Evolutionary conservation across 345 rosid species (phyloP), one percentile per base, ranked within the genome.

Genomic region (Eucalyptus urophylla): DNA sequence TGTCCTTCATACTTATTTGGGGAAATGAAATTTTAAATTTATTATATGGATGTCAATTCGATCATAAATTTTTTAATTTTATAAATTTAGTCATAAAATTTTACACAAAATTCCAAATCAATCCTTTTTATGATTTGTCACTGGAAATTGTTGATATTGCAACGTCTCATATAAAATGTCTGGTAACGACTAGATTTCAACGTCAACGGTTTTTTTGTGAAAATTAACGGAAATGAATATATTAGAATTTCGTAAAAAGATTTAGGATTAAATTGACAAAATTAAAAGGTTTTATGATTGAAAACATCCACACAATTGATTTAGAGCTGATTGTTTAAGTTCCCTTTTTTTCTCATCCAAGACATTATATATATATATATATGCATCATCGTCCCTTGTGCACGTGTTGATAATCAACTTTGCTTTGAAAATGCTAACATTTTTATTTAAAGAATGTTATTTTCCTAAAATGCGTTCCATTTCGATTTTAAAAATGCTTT

Each of bases 151-250:
- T 53, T 69, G 4, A 69, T 11, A 8, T 69, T 5, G 24, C 2
- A 3, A 4, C 5, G 7, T 19, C 14, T 72, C 45, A 5, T 1
- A 12, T 19, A 9, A 19, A 6, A 33, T 5, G 24, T 5, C 5
- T 6, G 0, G 43, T 5, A 2, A 72, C 0, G 8, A 72, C 13
- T 33, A 19, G 7, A 69, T 10, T 33, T 16, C 17, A 7, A 31
- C 1, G 1, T 67, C 24, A 9, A 5, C 0, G 13, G 14, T 69
- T 17, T 17, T 5, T 5, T 0, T 37, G 1, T 33, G 80, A 33
- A 33, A 69, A 69, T 16, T 69, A 21, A 9, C 0, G 6, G 14
- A 5, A 37, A 21, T 0, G 14, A 76, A 12, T 19, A 40, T 11
- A 21, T 76, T 6, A 69, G 21, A 69, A 17, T 17, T 33, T 8